Conservation (phyloP, 306 rosid genomes). For the Rosa chinensis region DNA sequence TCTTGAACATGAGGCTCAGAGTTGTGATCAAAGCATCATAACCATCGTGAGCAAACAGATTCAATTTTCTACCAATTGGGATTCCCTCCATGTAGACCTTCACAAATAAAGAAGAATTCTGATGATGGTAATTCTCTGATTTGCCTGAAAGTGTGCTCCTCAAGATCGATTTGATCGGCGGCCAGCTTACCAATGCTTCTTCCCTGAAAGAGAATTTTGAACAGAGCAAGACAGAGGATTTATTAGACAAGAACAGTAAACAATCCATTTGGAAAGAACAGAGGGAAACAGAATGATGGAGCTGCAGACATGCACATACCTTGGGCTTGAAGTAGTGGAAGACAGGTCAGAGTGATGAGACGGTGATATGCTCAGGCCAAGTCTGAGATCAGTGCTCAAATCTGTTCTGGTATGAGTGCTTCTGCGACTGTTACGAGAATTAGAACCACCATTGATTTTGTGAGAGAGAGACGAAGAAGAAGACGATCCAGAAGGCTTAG, state of each 20-base stretch:
- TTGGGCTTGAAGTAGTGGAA: conserved; percentile 26
- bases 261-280: not conserved
- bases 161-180: conserved; percentile 19
- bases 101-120: conserved; percentile 16
- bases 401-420: conserved; percentile 7
- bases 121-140: not conserved
- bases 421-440: not conserved
- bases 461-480: conserved; percentile 17
- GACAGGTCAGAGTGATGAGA: conserved; percentile 16
- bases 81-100: conserved; percentile 26
- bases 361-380: conserved; percentile 23
- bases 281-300: not conserved
- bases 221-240: not conserved
- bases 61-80: conserved; percentile 22
- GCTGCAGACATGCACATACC: not conserved
- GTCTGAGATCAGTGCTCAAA: conserved; percentile 27
- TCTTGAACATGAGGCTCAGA: conserved; percentile 20
- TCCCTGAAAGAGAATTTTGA: conserved; percentile 5
- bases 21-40: conserved; percentile 16
- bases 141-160: conserved; percentile 16
- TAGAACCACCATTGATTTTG: not conserved
- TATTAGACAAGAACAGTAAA: not conserved
- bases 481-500: conserved; percentile 8
- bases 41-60: conserved; percentile 14
- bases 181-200: conserved; percentile 19